Conservation (phyloP, 2,329 filamentous ascomycete species). For the Colletotrichum viniferum region DNA sequence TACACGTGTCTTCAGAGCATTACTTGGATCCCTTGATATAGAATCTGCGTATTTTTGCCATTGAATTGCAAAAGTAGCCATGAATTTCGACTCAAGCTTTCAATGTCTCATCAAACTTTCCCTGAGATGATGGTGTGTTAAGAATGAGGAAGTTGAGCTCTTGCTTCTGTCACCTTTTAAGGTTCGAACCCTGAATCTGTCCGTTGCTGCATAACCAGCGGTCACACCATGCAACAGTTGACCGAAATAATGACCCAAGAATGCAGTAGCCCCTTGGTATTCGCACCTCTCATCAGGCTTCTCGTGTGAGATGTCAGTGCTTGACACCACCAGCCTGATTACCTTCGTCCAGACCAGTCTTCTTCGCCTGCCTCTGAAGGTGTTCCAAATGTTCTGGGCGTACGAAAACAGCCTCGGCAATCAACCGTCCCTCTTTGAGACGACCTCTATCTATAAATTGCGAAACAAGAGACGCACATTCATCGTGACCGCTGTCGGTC, state of each 20-base stretch:
- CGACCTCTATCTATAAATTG: too few relatives aligned
- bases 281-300: accelerated
- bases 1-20: background rate
- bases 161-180: background rate
- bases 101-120: background rate
- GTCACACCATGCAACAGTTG: background rate
- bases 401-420: too few relatives aligned
- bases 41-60: background rate
- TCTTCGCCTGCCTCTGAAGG: accelerated
- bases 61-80: background rate
- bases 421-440: too few relatives aligned
- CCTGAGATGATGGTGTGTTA: background rate
- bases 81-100: accelerated
- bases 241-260: background rate
- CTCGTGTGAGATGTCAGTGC: accelerated
- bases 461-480: too few relatives aligned
- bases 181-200: background rate
- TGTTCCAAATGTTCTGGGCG: accelerated
- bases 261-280: accelerated
- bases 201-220: background rate
- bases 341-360: accelerated
- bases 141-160: background rate
- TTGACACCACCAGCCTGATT: background rate
- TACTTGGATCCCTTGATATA: background rate
- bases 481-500: too few relatives aligned